Percentiles rank a stretch among this genome's conserved stretches.
phyloP scores from a whole-genome alignment of 805 yeast genomes.

The Wickerhamomyces chaumierensis region DNA sequence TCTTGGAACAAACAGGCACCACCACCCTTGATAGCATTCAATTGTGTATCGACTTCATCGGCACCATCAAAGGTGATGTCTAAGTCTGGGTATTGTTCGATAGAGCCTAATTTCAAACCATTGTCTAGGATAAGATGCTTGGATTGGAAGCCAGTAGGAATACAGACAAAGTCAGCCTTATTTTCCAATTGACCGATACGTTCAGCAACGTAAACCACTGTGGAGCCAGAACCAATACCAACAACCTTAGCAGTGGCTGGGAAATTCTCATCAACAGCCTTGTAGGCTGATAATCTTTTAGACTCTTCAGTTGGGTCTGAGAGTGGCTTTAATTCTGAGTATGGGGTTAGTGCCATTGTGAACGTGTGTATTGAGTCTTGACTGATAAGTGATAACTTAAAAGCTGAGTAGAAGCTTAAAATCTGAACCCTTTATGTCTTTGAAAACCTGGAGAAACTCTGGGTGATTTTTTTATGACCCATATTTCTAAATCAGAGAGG shows the following conservation, averaged over 20 bases:
- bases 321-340: constrained; percentile 19
- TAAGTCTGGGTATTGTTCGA: constrained; percentile 72
- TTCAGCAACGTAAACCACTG: constrained; percentile 96
- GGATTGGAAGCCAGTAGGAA: constrained; percentile 96
- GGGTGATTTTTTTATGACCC: no score
- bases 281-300: constrained; percentile 82
- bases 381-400: background rate
- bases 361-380: background rate
- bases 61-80: constrained; percentile 98
- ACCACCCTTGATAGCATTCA: constrained; percentile 94
- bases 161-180: constrained; percentile 54
- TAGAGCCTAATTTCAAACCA: constrained; percentile 65
- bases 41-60: constrained; percentile 77
- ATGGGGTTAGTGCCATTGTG: constrained; percentile 16
- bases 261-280: constrained; percentile 84
- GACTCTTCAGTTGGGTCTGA: constrained; percentile 55
- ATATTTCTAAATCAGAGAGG: no score
- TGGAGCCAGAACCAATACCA: constrained; percentile 95
- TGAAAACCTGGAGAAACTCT: no score
- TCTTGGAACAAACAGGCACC: constrained; percentile 98
- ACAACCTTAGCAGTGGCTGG: constrained; percentile 58
- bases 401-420: no score
- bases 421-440: background rate
- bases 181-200: constrained; percentile 62
- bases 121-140: constrained; percentile 75